A percentile compares a stretch with the other conserved stretches of the same genome.
Conservation (phyloP, 129 eudicot genomes). For the Lonicera japonica region DNA sequence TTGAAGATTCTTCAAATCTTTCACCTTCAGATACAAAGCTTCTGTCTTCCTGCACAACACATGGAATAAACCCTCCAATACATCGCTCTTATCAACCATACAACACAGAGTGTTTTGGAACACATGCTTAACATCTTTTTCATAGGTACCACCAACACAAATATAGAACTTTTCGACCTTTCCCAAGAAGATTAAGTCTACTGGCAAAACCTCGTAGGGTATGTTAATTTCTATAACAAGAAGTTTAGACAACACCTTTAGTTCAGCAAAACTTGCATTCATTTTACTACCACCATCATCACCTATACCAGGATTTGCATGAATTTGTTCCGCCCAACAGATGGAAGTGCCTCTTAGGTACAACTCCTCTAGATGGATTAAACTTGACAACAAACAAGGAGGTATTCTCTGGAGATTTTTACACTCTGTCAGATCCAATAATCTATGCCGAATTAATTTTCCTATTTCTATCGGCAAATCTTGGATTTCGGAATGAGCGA, state of each 20-base stretch:
- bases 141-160: background rate
- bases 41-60: background rate
- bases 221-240: too few relatives aligned
- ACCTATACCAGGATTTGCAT: too few relatives aligned
- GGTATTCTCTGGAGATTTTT: background rate
- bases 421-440: constrained; percentile 17
- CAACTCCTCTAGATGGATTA: constrained; percentile 14
- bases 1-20: background rate
- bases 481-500: background rate
- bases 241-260: too few relatives aligned
- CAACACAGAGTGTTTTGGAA: background rate
- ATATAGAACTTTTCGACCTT: background rate
- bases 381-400: constrained; percentile 2
- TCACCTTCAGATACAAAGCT: background rate
- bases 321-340: too few relatives aligned
- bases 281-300: too few relatives aligned
- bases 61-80: background rate
- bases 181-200: background rate
- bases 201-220: background rate
- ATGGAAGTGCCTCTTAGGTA: constrained; percentile 7
- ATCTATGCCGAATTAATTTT: constrained; percentile 1
- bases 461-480: constrained; percentile 5
- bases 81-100: background rate
- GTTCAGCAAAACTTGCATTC: too few relatives aligned
- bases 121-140: too few relatives aligned